phyloP scores from a whole-genome alignment of 306 rosid genomes.

The Castanea crenata region DNA sequence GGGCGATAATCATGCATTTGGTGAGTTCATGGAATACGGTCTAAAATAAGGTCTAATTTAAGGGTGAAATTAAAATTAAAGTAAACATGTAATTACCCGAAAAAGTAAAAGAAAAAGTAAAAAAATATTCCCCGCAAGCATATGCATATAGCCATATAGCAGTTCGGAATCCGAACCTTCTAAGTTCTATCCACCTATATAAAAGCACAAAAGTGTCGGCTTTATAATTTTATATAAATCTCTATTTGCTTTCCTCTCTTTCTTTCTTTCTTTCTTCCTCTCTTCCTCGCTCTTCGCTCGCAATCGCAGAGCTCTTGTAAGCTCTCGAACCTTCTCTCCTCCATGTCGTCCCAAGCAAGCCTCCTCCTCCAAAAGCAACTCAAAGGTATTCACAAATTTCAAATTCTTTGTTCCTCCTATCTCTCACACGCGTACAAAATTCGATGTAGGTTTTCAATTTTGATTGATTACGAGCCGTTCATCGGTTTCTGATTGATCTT shows the following conservation, averaged over 20 bases:
- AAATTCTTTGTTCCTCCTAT: neutral
- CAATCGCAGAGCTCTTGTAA: slow-evolving; percentile 24
- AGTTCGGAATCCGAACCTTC: slow-evolving; percentile 23
- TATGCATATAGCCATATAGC: neutral
- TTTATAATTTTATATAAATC: neutral
- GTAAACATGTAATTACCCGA: neutral
- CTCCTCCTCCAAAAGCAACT: slow-evolving; percentile 97
- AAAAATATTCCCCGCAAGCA: neutral
- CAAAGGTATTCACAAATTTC: slow-evolving; percentile 48
- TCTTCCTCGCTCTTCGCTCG: slow-evolving; percentile 5
- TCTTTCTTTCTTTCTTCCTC: neutral
- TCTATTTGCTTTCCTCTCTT: neutral
- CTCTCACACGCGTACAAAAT: neutral
- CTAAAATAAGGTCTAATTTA: too few relatives aligned
- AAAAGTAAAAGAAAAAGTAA: neutral
- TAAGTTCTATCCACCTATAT: slow-evolving; percentile 12
- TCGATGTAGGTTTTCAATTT: neutral
- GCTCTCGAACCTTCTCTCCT: slow-evolving; percentile 2
- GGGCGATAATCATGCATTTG: too few relatives aligned
- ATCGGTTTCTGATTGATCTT: slow-evolving; percentile 6
- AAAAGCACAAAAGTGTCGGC: slow-evolving; percentile 32
- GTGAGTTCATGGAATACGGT: too few relatives aligned
- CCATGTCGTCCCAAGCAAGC: slow-evolving; percentile 89
- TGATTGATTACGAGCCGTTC: slow-evolving; percentile 24
- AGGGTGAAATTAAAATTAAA: too few relatives aligned